Evolutionary conservation across 2,329 filamentous ascomycete genomes (phyloP).

Genomic region (Blastomyces silverae): DNA sequence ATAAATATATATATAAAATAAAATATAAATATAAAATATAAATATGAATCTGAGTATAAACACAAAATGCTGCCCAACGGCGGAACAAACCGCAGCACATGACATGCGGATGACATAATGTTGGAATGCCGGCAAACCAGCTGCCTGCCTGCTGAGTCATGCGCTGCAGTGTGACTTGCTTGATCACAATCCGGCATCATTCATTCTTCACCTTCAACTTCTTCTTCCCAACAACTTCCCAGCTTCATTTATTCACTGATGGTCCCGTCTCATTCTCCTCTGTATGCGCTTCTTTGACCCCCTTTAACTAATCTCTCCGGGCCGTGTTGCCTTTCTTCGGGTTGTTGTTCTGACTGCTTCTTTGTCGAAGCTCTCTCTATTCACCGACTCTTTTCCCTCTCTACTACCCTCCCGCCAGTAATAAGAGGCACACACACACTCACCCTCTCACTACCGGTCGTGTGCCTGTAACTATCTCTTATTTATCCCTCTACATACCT

Average conservation of each 20-base stretch:
- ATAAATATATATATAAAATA: too few species aligned
- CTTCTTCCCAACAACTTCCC: too few species aligned
- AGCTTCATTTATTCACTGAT: not conserved
- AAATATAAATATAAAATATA: too few species aligned
- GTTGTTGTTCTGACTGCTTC: not conserved
- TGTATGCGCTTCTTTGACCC: not conserved
- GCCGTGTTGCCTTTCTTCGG: not conserved
- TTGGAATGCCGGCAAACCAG: too few species aligned
- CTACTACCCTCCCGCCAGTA: not conserved
- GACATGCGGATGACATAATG: not conserved
- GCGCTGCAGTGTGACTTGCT: not conserved
- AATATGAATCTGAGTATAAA: too few species aligned
- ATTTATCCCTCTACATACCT: not conserved
- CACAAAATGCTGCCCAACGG: too few species aligned
- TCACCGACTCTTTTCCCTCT: not conserved
- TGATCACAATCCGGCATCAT: not conserved
- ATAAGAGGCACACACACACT: not conserved
- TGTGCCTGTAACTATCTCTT: slow-evolving; percentile 10
- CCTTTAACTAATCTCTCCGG: not conserved
- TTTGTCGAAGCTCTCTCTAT: not conserved
- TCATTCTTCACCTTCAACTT: not conserved
- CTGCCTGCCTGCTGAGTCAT: slow-evolving; percentile 5
- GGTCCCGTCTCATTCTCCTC: too few species aligned
- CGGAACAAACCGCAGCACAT: too few species aligned
- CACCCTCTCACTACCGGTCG: not conserved